phyloP scores from a whole-genome alignment of 2,329 filamentous ascomycete species.

The Coniochaeta pulveracea region DNA sequence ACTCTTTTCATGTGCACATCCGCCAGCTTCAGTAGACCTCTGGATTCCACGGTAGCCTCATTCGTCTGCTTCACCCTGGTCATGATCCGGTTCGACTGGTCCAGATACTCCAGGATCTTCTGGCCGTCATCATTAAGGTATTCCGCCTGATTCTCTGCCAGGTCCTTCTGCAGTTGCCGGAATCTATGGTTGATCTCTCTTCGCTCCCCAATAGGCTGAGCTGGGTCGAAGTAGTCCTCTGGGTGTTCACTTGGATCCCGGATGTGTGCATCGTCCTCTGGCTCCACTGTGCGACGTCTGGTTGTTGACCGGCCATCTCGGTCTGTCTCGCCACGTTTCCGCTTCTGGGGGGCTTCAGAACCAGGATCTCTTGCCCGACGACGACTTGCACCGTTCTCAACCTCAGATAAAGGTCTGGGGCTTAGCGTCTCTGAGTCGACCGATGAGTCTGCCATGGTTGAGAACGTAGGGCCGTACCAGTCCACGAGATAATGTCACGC shows the following conservation, averaged over 20 bases:
- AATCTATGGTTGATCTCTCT: slow-evolving; percentile 58
- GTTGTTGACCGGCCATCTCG: not conserved
- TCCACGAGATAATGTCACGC: too few species aligned
- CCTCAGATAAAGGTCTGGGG: not conserved
- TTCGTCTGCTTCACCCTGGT: slow-evolving; percentile 71
- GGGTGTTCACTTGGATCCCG: slow-evolving; percentile 14
- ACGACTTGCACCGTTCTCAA: slow-evolving; percentile 2
- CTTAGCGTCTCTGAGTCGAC: too few species aligned
- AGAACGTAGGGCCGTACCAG: too few species aligned
- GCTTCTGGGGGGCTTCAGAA: slow-evolving; percentile 1
- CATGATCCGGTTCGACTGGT: slow-evolving; percentile 53
- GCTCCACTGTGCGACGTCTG: slow-evolving; percentile 1
- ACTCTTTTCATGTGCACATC: slow-evolving; percentile 75
- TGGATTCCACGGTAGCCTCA: slow-evolving; percentile 83
- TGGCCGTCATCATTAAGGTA: slow-evolving; percentile 55
- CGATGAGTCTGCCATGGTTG: too few species aligned
- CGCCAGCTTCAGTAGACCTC: slow-evolving; percentile 69
- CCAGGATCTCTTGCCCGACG: too few species aligned
- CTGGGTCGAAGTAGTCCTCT: slow-evolving; percentile 60
- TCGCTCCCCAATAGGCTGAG: slow-evolving; percentile 67
- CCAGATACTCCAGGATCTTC: slow-evolving; percentile 54
- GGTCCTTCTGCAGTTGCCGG: slow-evolving; percentile 51
- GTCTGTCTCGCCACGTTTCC: slow-evolving; percentile 3
- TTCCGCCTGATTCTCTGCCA: slow-evolving; percentile 54
- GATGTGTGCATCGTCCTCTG: slow-evolving; percentile 4